A percentile compares a stretch with the other conserved stretches of the same genome.
Evolutionary conservation across 2,329 filamentous ascomycete genomes (phyloP).

Genomic region (Byssothecium circinans): DNA sequence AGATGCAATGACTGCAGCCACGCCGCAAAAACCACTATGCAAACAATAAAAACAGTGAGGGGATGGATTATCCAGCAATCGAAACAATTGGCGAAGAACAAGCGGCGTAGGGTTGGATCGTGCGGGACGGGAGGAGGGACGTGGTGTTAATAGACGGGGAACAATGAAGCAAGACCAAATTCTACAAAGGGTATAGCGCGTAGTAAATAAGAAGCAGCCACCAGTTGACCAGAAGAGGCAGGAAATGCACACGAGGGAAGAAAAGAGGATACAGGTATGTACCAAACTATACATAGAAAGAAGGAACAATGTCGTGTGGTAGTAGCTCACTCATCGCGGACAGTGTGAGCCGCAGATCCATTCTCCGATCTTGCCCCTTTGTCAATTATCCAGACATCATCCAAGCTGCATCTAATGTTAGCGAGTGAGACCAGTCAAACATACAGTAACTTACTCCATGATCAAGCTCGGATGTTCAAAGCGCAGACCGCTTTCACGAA

Average conservation of each 20-base stretch:
- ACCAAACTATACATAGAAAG: constrained; percentile 5
- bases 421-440: constrained; percentile 4
- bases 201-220: constrained; percentile 9
- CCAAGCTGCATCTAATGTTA: constrained; percentile 53
- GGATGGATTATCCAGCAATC: neutral
- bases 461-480: constrained; percentile 79
- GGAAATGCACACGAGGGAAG: neutral
- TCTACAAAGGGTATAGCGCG: constrained; percentile 17
- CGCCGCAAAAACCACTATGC: too few relatives aligned
- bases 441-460: constrained; percentile 58
- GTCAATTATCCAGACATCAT: constrained; percentile 66
- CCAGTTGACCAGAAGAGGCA: neutral
- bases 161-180: neutral
- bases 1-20: constrained; percentile 11
- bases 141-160: neutral
- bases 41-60: too few relatives aligned
- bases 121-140: neutral
- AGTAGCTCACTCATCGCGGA: neutral
- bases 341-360: constrained; percentile 20
- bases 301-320: neutral
- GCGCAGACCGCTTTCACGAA: constrained; percentile 66
- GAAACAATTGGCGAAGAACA: neutral
- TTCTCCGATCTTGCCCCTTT: constrained; percentile 29
- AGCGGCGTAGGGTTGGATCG: neutral
- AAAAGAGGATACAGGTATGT: constrained; percentile 20